Base-by-base conservation (phyloP, 169 alveolate species). In the Eimeria praecox region DNA sequence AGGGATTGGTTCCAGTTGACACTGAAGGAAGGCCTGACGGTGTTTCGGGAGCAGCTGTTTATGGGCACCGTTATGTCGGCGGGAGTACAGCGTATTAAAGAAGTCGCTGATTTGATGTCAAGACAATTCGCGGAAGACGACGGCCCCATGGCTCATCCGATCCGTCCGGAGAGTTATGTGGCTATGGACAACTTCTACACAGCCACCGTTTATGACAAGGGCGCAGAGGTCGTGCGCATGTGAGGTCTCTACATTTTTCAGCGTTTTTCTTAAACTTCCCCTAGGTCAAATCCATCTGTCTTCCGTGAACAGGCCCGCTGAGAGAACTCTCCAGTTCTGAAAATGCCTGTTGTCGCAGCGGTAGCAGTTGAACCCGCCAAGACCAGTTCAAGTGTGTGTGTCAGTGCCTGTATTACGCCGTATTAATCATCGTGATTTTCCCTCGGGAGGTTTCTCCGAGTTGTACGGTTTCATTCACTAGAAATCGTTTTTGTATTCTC, bases 171-270 rank as follows among this genome's bases (percentile, higher is more conserved):
- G 90, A 97, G 98, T 33, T 98, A 98, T 96, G 96, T 98, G 10
- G 98, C 99, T 78, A 98, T 98, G 97, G 99, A 98, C 96, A 98
- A 98, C 97, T 98, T 98, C 91, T 98, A 98, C 97, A 98, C 99
- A 5, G 94, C 98, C 44, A 98, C 99, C 0, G 99, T 98, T 8
- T 98, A 98, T 96, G 98, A 97, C 95, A 98, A 98, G 97, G 99
- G 99, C n/a, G 98, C 99, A 40, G 99, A 98, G 96, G 99, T 98
- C n/a, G 98, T 98, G 75, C 98, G 99, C 95, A 98, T 98, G 99
- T 91, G 30, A 49, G 95, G 54, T 16, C 4, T 38, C 27, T 14
- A 0, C 27, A 10, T 64, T 2, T 78, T 78, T 44, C 33, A n/a
- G n/a, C n/a, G n/a, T n/a, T n/a, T n/a, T n/a, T n/a, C n/a, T n/a